Conservation (phyloP, 139 green algal species). For the Yamagishiella unicocca region DNA sequence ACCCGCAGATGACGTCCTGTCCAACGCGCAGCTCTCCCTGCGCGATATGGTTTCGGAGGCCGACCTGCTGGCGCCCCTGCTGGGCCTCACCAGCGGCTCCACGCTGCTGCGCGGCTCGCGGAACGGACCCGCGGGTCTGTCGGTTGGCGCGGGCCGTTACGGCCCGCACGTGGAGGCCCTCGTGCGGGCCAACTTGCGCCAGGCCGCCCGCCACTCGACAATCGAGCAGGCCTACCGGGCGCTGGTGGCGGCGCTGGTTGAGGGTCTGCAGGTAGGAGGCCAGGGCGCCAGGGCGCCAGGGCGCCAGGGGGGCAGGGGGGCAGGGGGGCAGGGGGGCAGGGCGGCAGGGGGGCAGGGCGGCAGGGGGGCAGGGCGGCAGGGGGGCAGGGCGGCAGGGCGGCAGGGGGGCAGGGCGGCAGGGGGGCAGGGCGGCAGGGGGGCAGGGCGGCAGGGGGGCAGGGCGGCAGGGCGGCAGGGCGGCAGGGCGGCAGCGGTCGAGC, state of each 20-base stretch:
- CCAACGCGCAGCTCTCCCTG: background rate
- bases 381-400: too few relatives aligned
- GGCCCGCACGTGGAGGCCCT: background rate
- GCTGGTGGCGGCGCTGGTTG: background rate
- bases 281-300: too few relatives aligned
- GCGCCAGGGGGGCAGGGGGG: too few relatives aligned
- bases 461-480: too few relatives aligned
- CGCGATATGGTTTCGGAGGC: background rate
- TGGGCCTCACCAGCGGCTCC: constrained; percentile 1
- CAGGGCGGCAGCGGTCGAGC: too few relatives aligned
- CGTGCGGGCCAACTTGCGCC: constrained; percentile 22
- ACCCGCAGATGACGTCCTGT: background rate
- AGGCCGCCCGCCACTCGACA: background rate
- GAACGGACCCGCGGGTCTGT: constrained; percentile 20
- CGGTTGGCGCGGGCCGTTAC: background rate
- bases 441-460: too few relatives aligned
- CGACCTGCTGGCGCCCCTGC: constrained; percentile 25
- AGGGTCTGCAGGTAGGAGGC: constrained; percentile 43
- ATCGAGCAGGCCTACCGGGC: background rate
- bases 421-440: too few relatives aligned
- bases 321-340: too few relatives aligned
- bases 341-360: too few relatives aligned
- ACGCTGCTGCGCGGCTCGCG: constrained; percentile 5
- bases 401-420: too few relatives aligned
- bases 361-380: too few relatives aligned